These are phyloP conservation scores for Chalaropsis thielavioides DNA, from an alignment of 2,329 filamentous ascomycete genomes.

Conservation along the genomic window DNA sequence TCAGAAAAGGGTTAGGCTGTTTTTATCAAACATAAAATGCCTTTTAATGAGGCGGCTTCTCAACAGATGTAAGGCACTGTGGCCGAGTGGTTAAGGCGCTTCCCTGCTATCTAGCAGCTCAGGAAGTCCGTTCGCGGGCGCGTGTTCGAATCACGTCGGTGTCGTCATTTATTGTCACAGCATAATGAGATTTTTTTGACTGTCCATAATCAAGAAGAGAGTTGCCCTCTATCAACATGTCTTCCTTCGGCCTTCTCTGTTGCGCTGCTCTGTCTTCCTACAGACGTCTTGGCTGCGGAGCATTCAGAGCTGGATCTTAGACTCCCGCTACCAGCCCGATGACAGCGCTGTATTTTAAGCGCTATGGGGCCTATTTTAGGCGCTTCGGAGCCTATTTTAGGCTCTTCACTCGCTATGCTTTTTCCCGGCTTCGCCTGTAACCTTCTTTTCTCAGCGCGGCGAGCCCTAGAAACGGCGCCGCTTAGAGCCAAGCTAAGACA, in stretches of 20 bases:
- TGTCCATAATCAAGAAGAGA: neutral
- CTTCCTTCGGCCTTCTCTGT: too few species aligned
- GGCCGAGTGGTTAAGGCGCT: constrained; percentile 17
- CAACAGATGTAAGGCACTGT: neutral
- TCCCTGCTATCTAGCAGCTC: constrained; percentile 10
- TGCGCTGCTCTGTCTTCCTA: too few species aligned
- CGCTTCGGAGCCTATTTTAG: too few species aligned
- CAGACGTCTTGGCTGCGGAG: too few species aligned
- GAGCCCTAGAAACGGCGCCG: neutral
- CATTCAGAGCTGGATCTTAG: too few species aligned
- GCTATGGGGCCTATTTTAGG: neutral
- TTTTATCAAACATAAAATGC: accelerated
- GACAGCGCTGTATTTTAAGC: too few species aligned
- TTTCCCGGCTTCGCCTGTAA: neutral
- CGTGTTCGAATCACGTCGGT: constrained; percentile 18
- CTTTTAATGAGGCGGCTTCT: neutral
- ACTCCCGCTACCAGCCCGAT: too few species aligned
- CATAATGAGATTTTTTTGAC: neutral
- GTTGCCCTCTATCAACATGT: too few species aligned
- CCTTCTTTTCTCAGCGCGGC: neutral
- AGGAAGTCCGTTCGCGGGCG: constrained; percentile 15
- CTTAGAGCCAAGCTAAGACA: neutral
- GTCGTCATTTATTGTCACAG: constrained; percentile 7
- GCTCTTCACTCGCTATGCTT: neutral
- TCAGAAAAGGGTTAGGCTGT: accelerated